Percentiles rank a stretch among this genome's conserved stretches.
These are phyloP conservation scores for Pseudotsuga menziesii DNA, from an alignment of 75 land plant species.

Conservation along the genomic window DNA sequence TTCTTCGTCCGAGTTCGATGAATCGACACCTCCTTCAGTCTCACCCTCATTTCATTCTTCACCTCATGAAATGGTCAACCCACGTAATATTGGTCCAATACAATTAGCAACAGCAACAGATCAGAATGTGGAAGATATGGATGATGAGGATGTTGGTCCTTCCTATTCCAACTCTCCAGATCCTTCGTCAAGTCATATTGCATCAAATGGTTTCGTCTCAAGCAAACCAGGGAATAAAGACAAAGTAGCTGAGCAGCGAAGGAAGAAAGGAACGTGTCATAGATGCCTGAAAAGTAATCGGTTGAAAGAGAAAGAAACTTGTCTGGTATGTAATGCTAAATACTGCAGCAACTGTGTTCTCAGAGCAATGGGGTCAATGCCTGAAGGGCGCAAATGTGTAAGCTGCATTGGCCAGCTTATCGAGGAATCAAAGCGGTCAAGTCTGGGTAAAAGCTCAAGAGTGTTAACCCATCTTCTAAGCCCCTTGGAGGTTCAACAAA, in stretches of 20 bases:
- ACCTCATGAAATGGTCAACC: neutral
- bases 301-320: slow-evolving; percentile 88
- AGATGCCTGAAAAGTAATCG: slow-evolving; percentile 63
- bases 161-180: slow-evolving; percentile 5
- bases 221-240: neutral
- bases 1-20: slow-evolving; percentile 1
- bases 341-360: slow-evolving; percentile 86
- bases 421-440: slow-evolving; percentile 61
- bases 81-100: neutral
- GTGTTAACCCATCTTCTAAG: slow-evolving; percentile 76
- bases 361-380: slow-evolving; percentile 98
- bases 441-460: slow-evolving; percentile 85
- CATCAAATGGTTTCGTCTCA: neutral
- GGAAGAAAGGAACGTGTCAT: slow-evolving; percentile 73
- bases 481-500: slow-evolving; percentile 68
- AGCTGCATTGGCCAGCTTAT: slow-evolving; percentile 83
- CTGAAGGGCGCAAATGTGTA: slow-evolving; percentile 96
- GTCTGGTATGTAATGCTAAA: slow-evolving; percentile 88
- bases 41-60: slow-evolving; percentile 1
- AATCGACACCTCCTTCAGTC: neutral
- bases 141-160: slow-evolving; percentile 13
- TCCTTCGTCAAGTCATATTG: neutral
- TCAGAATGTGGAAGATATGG: slow-evolving; percentile 14
- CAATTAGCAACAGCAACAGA: slow-evolving; percentile 21
- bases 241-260: slow-evolving; percentile 13